phyloP scores from a whole-genome alignment of 768 basidiomycete genomes.

The Naematelia encephala region DNA sequence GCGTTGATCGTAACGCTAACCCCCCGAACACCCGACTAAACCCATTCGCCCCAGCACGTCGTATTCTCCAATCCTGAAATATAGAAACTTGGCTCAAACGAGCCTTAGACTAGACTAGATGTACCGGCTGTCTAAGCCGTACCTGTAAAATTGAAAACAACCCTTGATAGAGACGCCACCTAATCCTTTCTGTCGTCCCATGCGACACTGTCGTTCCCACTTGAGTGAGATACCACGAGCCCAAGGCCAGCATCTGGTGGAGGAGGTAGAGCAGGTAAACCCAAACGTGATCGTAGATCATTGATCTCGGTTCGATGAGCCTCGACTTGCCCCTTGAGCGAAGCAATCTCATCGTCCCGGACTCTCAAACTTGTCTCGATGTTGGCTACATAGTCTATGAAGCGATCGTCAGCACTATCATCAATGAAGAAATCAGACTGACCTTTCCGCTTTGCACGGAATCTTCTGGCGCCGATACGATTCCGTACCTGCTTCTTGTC shows the following conservation, averaged over 20 bases:
- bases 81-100: no score
- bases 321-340: conserved; percentile 12
- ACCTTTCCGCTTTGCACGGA: conserved; percentile 32
- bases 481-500: conserved; percentile 47
- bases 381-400: conserved; percentile 32
- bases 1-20: no score
- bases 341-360: conserved; percentile 23
- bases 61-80: no score
- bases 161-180: background rate
- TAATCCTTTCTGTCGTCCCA: conserved; percentile 2
- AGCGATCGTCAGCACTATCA: conserved; percentile 25
- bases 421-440: conserved; percentile 17
- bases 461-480: conserved; percentile 26
- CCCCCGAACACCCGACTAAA: no score
- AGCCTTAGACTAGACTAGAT: no score
- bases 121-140: no score
- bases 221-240: conserved; percentile 3
- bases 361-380: conserved; percentile 20
- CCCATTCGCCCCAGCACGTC: no score
- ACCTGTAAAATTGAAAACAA: no score
- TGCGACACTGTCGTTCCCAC: background rate
- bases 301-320: conserved; percentile 31
- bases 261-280: conserved; percentile 16
- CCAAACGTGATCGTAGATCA: conserved; percentile 25
- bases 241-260: conserved; percentile 11